Base-by-base conservation (phyloP, 345 rosid genomes). In the Iberis pinnata region DNA sequence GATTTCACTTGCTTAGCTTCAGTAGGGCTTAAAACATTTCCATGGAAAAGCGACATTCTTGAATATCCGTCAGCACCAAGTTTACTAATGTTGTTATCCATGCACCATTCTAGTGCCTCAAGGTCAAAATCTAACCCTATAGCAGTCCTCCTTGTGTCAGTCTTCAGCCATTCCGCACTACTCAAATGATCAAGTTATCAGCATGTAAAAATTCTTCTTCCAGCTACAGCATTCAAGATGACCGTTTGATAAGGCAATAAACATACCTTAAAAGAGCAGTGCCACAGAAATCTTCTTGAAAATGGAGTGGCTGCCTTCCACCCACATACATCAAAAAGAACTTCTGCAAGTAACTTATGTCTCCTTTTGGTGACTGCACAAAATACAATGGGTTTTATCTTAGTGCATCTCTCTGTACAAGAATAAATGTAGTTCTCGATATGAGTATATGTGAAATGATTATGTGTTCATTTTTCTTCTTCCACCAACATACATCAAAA, bases 251-350 rank as follows among this genome's bases (percentile, higher is more conserved):
- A n/a, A n/a, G n/a, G n/a, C n/a, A n/a, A n/a, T n/a, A n/a, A n/a
- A 22, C 50, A 27, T 29, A 86, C 97, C 93, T 76, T 15, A 89
- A 76, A 60, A 89, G 80, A 67, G 95, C 95, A 70, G 90, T 86
- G 68, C 97, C 97, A 46, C 97, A 89, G 67, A 89, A 89, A 76
- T 89, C 95, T 68, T 89, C 95, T 70, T 89, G 95, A 16, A 89
- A 72, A 75, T 83, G 97, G 16, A 83, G 86, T 27, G 97, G 90
- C 43, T 64, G 75, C 61, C 97, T 82, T 58, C 90, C 84, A 40
- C 95, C 88, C 8, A 86, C 74, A 63, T 86, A 86, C 77, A 77
- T 72, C 38, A 88, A 50, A 68, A 89, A 83, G 77, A 86, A 89
- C 78, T 89, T 86, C 63, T 71, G 90, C 79, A 86, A 31, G 66